Evolutionary conservation across 2,329 filamentous ascomycete species (phyloP).

Genomic region (Paecilomyces dactylethromorphus): DNA sequence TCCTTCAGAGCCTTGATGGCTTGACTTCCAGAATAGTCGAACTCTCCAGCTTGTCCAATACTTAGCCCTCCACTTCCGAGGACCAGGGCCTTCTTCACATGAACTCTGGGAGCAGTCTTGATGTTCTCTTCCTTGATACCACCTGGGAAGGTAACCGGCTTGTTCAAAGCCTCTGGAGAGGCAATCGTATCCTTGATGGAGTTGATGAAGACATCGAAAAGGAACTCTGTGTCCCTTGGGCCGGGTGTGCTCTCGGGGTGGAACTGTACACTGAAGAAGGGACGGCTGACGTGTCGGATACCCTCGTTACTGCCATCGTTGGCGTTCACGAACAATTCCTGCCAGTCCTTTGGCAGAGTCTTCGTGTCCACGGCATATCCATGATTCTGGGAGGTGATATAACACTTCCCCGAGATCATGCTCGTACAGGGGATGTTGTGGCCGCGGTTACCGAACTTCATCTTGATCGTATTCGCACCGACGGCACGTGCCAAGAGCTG

Average conservation of each 20-base stretch:
- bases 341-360: constrained; percentile 72
- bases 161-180: constrained; percentile 59
- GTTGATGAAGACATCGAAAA: constrained; percentile 94
- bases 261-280: constrained; percentile 99
- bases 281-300: constrained; percentile 77
- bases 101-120: constrained; percentile 67
- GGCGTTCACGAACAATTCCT: constrained; percentile 93
- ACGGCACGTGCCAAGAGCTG: constrained; percentile 85
- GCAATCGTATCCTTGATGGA: constrained; percentile 68
- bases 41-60: constrained; percentile 97
- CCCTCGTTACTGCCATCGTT: constrained; percentile 98
- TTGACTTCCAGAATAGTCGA: constrained; percentile 97
- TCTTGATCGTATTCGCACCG: constrained; percentile 80
- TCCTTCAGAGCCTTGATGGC: constrained; percentile 98
- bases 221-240: constrained; percentile 88
- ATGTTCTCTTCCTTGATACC: constrained; percentile 74
- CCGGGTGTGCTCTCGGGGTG: constrained; percentile 96
- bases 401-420: constrained; percentile 89
- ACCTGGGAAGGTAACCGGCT: constrained; percentile 80
- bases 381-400: constrained; percentile 99
- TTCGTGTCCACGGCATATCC: constrained; percentile 85
- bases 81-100: constrained; percentile 89
- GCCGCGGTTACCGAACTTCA: constrained; percentile 99
- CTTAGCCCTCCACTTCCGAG: constrained; percentile 91
- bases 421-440: constrained; percentile 98